Evolutionary conservation across 805 yeast genomes (phyloP).

Genomic region (Pichia sporocuriosa): DNA sequence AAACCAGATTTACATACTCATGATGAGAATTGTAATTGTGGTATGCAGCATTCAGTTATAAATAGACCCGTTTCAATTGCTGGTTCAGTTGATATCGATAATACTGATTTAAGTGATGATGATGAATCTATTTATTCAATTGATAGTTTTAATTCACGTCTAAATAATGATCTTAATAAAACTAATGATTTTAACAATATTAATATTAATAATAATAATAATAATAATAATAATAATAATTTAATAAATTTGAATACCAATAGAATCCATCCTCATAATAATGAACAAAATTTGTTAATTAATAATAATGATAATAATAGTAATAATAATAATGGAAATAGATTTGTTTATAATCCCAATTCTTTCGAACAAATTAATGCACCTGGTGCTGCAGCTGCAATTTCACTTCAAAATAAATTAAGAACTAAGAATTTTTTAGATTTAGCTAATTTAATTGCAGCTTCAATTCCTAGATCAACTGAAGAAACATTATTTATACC

Average conservation of each 20-base stretch:
- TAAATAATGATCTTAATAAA: constrained; percentile 14
- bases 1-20: constrained; percentile 31
- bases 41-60: constrained; percentile 45
- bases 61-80: constrained; percentile 63
- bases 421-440: constrained; percentile 39
- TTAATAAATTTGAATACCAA: no score
- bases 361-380: constrained; percentile 64
- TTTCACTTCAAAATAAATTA: constrained; percentile 42
- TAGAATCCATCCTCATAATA: neutral
- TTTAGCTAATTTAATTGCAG: constrained; percentile 54
- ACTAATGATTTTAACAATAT: constrained; percentile 10
- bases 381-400: constrained; percentile 69
- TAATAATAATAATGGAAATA: constrained; percentile 6
- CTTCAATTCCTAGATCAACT: constrained; percentile 69
- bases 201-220: neutral
- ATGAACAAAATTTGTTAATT: no score
- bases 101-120: constrained; percentile 45
- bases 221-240: neutral
- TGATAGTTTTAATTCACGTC: constrained; percentile 3
- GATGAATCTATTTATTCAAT: constrained; percentile 28
- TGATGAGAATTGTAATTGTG: constrained; percentile 54
- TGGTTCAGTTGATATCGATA: constrained; percentile 46
- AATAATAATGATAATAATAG: neutral
- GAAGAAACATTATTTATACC: constrained; percentile 76
- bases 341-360: constrained; percentile 15